Percentiles rank a stretch among this genome's conserved stretches.
Evolutionary conservation across 1,284 basidiomycete genomes (phyloP).

Genomic region (Rhodotorula sp.): DNA sequence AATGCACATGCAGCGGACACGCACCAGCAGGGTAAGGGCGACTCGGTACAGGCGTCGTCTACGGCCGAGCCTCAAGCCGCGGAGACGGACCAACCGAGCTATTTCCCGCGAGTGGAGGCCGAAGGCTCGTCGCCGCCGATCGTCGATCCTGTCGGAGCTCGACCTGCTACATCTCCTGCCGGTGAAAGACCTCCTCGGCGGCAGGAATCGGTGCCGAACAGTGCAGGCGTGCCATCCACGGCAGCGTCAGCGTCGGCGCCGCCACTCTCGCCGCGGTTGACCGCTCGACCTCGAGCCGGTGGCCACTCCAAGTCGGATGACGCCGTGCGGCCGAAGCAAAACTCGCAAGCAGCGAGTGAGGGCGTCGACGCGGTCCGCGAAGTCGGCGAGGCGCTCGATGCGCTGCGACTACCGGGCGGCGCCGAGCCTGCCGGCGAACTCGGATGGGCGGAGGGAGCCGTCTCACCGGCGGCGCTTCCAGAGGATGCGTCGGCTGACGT

Average conservation of each 20-base stretch:
- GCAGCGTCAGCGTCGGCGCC: neutral
- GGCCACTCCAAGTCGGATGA: slow-evolving; percentile 6
- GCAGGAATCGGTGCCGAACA: neutral
- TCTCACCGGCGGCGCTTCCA: neutral
- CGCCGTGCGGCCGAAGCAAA: neutral
- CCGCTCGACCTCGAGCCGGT: neutral
- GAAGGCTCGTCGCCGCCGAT: neutral
- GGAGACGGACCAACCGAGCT: slow-evolving; percentile 14
- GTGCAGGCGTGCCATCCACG: neutral
- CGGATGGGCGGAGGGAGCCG: neutral
- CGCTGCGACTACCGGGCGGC: neutral
- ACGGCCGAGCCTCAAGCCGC: neutral
- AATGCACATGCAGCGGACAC: neutral
- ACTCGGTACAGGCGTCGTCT: neutral
- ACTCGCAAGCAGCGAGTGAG: too few relatives aligned
- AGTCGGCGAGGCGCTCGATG: neutral
- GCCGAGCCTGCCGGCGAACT: neutral
- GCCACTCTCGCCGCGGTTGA: slow-evolving; percentile 1
- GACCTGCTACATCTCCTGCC: neutral
- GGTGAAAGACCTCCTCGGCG: neutral
- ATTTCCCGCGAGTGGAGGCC: slow-evolving; percentile 22
- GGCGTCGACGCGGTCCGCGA: neutral
- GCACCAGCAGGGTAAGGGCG: neutral
- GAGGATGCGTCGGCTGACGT: neutral
- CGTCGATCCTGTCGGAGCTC: neutral